Evolutionary conservation across 1,284 basidiomycete genomes (phyloP), one percentile per base, ranked within the genome.

Genomic region (Rhodotorula glutinis): DNA sequence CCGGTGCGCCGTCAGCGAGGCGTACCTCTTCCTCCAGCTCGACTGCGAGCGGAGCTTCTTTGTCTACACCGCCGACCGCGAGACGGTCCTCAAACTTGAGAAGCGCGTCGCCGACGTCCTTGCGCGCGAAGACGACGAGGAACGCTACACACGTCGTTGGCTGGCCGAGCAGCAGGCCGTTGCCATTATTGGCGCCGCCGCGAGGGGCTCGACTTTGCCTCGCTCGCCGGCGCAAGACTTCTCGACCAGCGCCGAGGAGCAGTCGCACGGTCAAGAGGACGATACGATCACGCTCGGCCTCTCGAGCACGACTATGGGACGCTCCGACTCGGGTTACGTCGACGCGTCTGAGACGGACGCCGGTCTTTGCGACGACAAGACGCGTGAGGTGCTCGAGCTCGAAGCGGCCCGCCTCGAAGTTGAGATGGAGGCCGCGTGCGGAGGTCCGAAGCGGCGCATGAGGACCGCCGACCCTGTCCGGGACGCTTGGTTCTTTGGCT

Each of bases 401-500:
- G 58, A 67, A 25, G 38, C 40, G 40, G 38, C 25, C 47, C 65
- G 65, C 51, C 16, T 43, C 40, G 47, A 63, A 55, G 43, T 21
- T 5, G 52, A 58, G 56, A 44, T 63, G 25, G 62, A 63, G 52
- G 10, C 2, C n/a, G 49, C 53, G 55, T 19, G 53, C 9, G 52
- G 30, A 7, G 23, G 53, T 14, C 62, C 33, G 25, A 58, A 23
- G 62, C 47, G 21, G 27, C 57, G 60, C 33, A 63, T 71, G 62
- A 49, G 55, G n/a, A 57, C 62, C 10, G 61, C 70, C 17, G 55
- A 64, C 53, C 64, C 71, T 63, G 75, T 51, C 78, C 17, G 60
- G 72, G 86, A 88, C 78, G 83, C 87, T 16, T 98, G 94, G 94
- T 96, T 97, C 80, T 88, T 92, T 75, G 91, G 93, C 78, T 83